Evolutionary conservation across 768 basidiomycete species (phyloP).

Genomic region (Lyophyllum semitale): DNA sequence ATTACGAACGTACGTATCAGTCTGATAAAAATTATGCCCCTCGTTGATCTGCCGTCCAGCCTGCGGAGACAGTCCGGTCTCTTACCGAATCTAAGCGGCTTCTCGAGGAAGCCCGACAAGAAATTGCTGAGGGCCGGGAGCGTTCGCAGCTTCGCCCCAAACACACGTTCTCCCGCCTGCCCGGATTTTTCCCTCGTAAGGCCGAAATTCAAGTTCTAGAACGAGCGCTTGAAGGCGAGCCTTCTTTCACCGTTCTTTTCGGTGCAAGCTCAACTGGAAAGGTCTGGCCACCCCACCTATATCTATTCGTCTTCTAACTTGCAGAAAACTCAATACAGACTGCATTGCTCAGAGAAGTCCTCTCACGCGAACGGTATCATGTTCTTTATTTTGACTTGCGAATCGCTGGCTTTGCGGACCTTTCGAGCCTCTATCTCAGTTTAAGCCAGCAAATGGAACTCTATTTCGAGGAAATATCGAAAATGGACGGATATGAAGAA

Average conservation of each 20-base stretch:
- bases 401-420: constrained; percentile 82
- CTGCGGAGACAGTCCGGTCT: constrained; percentile 76
- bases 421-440: constrained; percentile 74
- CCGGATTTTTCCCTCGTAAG: constrained; percentile 71
- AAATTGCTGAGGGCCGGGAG: constrained; percentile 70
- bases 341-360: constrained; percentile 74
- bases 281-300: constrained; percentile 34
- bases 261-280: constrained; percentile 84
- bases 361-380: constrained; percentile 68
- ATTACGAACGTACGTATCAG: constrained; percentile 62
- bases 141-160: constrained; percentile 66
- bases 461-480: constrained; percentile 70
- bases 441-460: constrained; percentile 81
- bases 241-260: constrained; percentile 79
- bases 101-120: constrained; percentile 76
- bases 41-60: constrained; percentile 41
- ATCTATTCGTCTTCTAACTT: background rate
- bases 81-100: constrained; percentile 76
- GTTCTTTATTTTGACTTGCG: constrained; percentile 84
- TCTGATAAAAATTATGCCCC: background rate
- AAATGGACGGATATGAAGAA: constrained; percentile 63
- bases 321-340: constrained; percentile 52
- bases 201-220: constrained; percentile 68
- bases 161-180: constrained; percentile 78
- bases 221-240: constrained; percentile 65